Conservation (phyloP, 768 basidiomycete species). For the Boletellus ananas region DNA sequence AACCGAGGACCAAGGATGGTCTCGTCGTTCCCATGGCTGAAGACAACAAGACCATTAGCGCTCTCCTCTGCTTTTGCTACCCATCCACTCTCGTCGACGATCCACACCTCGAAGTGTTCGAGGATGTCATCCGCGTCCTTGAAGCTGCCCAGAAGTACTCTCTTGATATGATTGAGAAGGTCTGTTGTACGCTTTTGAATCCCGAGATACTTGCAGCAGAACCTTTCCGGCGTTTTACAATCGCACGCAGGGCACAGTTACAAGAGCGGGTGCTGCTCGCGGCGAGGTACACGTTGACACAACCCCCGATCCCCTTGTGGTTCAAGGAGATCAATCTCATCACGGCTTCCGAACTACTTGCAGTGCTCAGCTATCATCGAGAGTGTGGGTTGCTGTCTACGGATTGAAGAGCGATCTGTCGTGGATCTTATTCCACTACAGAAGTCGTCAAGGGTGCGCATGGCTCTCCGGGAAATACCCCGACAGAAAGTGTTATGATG, state of each 20-base stretch:
- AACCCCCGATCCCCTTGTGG: constrained; percentile 22
- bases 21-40: too few relatives aligned
- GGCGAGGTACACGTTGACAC: constrained; percentile 26
- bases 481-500: not conserved
- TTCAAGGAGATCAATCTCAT: constrained; percentile 29
- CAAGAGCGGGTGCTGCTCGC: constrained; percentile 24
- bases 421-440: constrained; percentile 14
- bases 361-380: constrained; percentile 22
- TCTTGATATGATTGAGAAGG: constrained; percentile 13
- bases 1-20: constrained; percentile 7
- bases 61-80: constrained; percentile 24
- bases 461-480: constrained; percentile 4
- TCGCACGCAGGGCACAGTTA: constrained; percentile 23
- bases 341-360: constrained; percentile 24
- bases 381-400: constrained; percentile 10
- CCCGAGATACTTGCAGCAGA: constrained; percentile 18
- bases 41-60: not conserved
- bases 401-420: not conserved
- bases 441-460: not conserved
- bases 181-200: constrained; percentile 14
- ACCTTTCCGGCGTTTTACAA: constrained; percentile 30
- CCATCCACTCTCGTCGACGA: constrained; percentile 18
- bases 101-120: constrained; percentile 10
- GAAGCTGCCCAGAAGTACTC: constrained; percentile 17
- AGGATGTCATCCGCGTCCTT: constrained; percentile 8